Conservation (phyloP, 2,329 filamentous ascomycete genomes). For the Knufia petricola region DNA sequence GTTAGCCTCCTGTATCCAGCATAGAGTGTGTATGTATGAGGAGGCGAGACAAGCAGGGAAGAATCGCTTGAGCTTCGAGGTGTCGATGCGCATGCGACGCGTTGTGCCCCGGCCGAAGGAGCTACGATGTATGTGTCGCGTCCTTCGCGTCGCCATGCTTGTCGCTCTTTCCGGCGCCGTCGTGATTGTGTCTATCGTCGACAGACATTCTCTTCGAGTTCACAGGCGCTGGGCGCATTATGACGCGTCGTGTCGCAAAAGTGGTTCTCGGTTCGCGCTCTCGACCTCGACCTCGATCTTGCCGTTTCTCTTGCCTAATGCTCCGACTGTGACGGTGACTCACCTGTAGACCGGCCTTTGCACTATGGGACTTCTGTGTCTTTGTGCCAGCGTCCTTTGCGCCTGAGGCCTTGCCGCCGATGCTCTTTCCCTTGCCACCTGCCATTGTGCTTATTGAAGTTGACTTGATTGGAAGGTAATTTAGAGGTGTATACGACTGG, state of each 20-base stretch:
- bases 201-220: not conserved
- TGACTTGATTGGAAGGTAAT: constrained; percentile 1
- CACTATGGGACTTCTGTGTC: constrained; percentile 86
- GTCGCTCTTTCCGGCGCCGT: not conserved
- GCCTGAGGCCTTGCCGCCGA: constrained; percentile 74
- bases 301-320: not conserved
- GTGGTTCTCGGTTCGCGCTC: not conserved
- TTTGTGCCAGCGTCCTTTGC: constrained; percentile 77
- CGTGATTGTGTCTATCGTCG: not conserved
- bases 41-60: not conserved
- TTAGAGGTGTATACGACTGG: constrained; percentile 10
- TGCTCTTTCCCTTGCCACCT: constrained; percentile 89
- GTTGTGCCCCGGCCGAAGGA: not conserved
- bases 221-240: not conserved
- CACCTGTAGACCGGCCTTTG: constrained; percentile 91
- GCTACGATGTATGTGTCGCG: not conserved
- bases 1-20: too few species aligned
- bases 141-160: not conserved
- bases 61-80: not conserved
- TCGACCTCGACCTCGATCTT: not conserved
- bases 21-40: not conserved
- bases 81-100: not conserved
- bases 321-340: constrained; percentile 30
- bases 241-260: not conserved
- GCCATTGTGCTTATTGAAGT: constrained; percentile 44